Percentiles rank a stretch among this genome's conserved stretches.
Evolutionary conservation across 306 rosid genomes (phyloP).

Genomic region (Arachis hypogaea): DNA sequence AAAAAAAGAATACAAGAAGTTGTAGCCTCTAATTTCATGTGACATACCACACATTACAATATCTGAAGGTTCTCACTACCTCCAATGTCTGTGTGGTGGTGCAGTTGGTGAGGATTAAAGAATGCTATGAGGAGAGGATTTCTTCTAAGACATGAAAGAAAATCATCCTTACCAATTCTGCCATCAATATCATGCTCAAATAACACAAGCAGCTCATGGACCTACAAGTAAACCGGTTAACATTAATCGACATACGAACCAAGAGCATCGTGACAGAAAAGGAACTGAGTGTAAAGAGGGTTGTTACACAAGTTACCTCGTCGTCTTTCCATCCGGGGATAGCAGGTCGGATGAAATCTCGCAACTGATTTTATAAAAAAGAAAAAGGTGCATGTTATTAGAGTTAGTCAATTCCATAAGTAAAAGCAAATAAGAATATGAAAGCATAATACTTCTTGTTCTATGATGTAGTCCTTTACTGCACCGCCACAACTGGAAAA

Average conservation of each 20-base stretch:
- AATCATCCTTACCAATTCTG: conserved; percentile 66
- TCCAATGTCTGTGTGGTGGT: conserved; percentile 39
- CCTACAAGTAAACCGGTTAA: conserved; percentile 51
- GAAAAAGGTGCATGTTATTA: conserved; percentile 38
- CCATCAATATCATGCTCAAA: conserved; percentile 69
- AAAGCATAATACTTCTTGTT: conserved; percentile 55
- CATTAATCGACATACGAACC: conserved; percentile 1
- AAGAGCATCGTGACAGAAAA: not conserved
- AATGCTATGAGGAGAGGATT: conserved; percentile 84
- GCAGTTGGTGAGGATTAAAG: conserved; percentile 57
- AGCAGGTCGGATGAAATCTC: conserved; percentile 51
- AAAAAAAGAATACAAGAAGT: not conserved
- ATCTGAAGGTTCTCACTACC: conserved; percentile 45
- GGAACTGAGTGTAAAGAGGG: too few species aligned
- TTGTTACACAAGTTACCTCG: conserved; percentile 55
- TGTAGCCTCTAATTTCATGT: conserved; percentile 23
- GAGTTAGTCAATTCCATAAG: conserved; percentile 12
- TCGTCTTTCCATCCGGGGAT: conserved; percentile 56
- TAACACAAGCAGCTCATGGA: conserved; percentile 56
- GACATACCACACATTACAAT: conserved; percentile 45
- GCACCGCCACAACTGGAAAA: conserved; percentile 57
- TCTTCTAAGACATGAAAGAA: conserved; percentile 58
- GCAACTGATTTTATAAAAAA: conserved; percentile 54
- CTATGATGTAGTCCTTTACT: conserved; percentile 50
- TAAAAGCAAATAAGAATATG: not conserved